Evolutionary conservation across 768 basidiomycete species (phyloP).

Genomic region (Cyclocybe cylindracea): DNA sequence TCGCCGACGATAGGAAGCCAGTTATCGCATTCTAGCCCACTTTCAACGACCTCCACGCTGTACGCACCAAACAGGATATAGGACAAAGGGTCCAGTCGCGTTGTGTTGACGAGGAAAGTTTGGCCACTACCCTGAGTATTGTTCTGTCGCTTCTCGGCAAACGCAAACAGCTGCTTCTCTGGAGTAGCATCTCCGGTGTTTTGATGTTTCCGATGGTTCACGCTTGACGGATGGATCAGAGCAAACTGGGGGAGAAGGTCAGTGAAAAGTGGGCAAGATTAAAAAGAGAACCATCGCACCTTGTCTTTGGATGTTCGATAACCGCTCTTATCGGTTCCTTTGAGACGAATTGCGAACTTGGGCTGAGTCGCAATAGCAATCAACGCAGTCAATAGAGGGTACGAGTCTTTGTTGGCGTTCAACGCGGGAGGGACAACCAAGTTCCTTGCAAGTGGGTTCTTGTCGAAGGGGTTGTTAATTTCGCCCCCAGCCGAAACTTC

Average conservation of each 20-base stretch:
- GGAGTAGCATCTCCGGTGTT: conserved; percentile 24
- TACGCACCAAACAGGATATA: conserved; percentile 92
- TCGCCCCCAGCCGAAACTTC: conserved; percentile 74
- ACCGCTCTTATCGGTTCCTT: conserved; percentile 54
- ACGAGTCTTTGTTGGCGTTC: conserved; percentile 70
- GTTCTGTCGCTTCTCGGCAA: conserved; percentile 82
- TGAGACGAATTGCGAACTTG: conserved; percentile 75
- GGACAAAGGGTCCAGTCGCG: conserved; percentile 83
- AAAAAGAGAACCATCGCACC: conserved; percentile 43
- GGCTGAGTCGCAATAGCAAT: conserved; percentile 87
- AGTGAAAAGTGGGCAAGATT: conserved; percentile 1
- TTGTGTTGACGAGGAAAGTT: conserved; percentile 78
- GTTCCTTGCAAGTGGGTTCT: conserved; percentile 20
- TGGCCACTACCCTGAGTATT: conserved; percentile 44
- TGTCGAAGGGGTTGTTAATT: conserved; percentile 26
- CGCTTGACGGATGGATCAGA: conserved; percentile 84
- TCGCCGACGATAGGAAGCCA: conserved; percentile 88
- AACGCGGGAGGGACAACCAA: conserved; percentile 62
- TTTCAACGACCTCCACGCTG: conserved; percentile 65
- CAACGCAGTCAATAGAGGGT: conserved; percentile 78
- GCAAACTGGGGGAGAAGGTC: conserved; percentile 47
- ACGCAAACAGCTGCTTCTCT: conserved; percentile 81
- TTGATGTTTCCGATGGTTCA: conserved; percentile 70
- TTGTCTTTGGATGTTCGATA: conserved; percentile 82
- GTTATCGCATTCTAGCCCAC: conserved; percentile 83